Evolutionary conservation across 495 filamentous ascomycete species (phyloP), one percentile per base, ranked within the genome.

Genomic region (Penicillium angulare): DNA sequence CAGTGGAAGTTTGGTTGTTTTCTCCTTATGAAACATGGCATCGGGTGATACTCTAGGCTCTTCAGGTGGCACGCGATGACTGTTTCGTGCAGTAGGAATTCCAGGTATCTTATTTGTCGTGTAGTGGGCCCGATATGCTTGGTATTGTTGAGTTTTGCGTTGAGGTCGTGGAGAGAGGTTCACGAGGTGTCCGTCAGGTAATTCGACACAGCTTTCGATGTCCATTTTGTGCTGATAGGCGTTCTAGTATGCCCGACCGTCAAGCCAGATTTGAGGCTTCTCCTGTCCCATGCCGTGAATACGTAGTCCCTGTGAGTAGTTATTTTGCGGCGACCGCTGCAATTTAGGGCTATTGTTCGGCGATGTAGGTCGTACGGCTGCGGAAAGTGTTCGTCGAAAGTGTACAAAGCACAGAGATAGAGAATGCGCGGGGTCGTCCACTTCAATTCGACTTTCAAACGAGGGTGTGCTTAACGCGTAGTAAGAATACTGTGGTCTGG

Each of bases 1-100:
- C 4, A 71, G 34, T 0, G 71, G 71, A 35, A 74, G 69, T 42
- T 63, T 69, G 26, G 69, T 74, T 3, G 53, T 49, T 52, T 61
- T 71, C 0, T 44, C 31, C 36, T 36, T 60, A 20, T 58, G 59
- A 26, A 49, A 39, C 35, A 52, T 58, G 26, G 17, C 47, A 1
- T 50, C 56, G 20, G 46, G 3, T 35, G 43, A 29, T 26, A 22
- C 22, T 59, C 9, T 26, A 21, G 35, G 29, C 24, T 60, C 61
- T 2, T 33, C 23, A 18, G 44, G 24, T 36, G 20, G 51, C 9
- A 17, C 16, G 10, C 17, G 47, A 34, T 44, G 41, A n/a, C 2
- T 18, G 36, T 47, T 38, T 16, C 43, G 51, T 20, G 49, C 34
- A 3, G 49, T 43, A n/a, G 50, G 26, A 13, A 43, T 43, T n/a